phyloP scores from a whole-genome alignment of 306 rosid genomes.

The barrel medic (Medicago truncatula) region MtrunA17r5.0-ANR NC_053044.1:36346001-36346500 shows the following conservation, averaged over 20 bases:
- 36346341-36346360: slow-evolving; percentile 93
- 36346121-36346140: slow-evolving; percentile 95
- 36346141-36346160: slow-evolving; percentile 97
- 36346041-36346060: slow-evolving; percentile 98
- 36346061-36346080: slow-evolving; percentile 97
- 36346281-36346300: slow-evolving; percentile 94
- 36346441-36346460: slow-evolving; percentile 58
- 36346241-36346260: slow-evolving; percentile 65
- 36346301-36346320: slow-evolving; percentile 90
- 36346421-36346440: slow-evolving; percentile 55
- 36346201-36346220: slow-evolving; percentile 94
- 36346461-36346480: slow-evolving; percentile 70
- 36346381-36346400: slow-evolving; percentile 48
- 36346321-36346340: slow-evolving; percentile 95
- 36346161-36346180: slow-evolving; percentile 98
- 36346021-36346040: slow-evolving; percentile 55
- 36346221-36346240: slow-evolving; percentile 87
- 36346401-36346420: slow-evolving; percentile 66
- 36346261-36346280: slow-evolving; percentile 92
- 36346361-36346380: slow-evolving; percentile 52
- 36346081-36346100: slow-evolving; percentile 85
- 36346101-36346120: slow-evolving; percentile 90
- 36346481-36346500: slow-evolving; percentile 54
- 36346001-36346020: slow-evolving; percentile 11
- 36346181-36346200: slow-evolving; percentile 86